Evolutionary conservation across 805 yeast species (phyloP), one percentile per base, ranked within the genome.

Genomic region (Schizosaccharomyces japonicus): DNA sequence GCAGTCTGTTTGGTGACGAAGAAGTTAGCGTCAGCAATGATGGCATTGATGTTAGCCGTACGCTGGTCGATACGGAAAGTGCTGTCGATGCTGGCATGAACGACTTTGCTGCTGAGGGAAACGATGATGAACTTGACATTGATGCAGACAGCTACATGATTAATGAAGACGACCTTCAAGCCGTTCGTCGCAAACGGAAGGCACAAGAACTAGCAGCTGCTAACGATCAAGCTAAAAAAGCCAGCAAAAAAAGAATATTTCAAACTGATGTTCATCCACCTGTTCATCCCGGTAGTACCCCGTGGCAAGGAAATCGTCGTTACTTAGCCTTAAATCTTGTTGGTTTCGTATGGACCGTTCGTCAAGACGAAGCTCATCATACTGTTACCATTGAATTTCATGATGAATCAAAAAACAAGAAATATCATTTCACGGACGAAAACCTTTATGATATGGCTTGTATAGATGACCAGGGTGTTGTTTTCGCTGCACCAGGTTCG

Each of bases 381-480:
- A 75, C 85, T 34, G 67, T 87, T n/a, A 85, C 94, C 0, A 82
- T 85, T 1, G 73, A 82, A 11, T 87, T 90, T 57, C 83, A 82
- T 56, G 95, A 87, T 58, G 67, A 78, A 48, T 74, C 82, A 0
- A 56, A 69, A 10, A 78, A 77, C 57, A 72, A 76, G 49, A 94
- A 83, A 55, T 82, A 82, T 56, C 87, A 83, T 61, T 85, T 87
- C 62, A 77, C 76, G 45, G 96, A 87, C 60, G 60, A 72, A 44
- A 67, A 69, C 51, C 69, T 72, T 11, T 82, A 69, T 60, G 94
- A 83, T 58, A 61, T 82, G 47, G 87, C 93, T 26, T 72, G 80
- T 0, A 32, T 49, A 33, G 50, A 48, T 23, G 49, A 49, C n/a
- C 27, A 49, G 4, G 94, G 90, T 1, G 61, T 78, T 1, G 57